Evolutionary conservation across 768 basidiomycete genomes (phyloP), one percentile per base, ranked within the genome.

Genomic region (Rhizopogon roseolus): DNA sequence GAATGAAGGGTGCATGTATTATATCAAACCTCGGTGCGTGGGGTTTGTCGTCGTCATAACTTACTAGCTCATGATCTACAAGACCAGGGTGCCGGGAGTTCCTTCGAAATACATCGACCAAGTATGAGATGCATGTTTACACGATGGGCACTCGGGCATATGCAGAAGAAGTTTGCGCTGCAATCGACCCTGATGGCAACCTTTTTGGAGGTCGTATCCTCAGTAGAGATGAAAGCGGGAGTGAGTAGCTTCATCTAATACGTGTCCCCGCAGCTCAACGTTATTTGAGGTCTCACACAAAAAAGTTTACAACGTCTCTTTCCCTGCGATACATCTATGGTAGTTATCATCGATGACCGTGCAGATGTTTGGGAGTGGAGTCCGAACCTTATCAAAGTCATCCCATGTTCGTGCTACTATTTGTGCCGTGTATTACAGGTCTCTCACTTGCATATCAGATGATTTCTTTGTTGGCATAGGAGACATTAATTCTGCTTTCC

Each of bases 81-180:
- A 86, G 94, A 60, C 94, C 94, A 7, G 91, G 93, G n/a, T 81
- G 93, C 73, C 72, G 77, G 52, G 78, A 82, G 44, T 98, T 99
- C 69, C 76, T 99, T 50, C 72, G 74, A 56, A 76, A 77, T 42
- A 80, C 88, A 59, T 80, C 89, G 36, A 73, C 75, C 48, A 85
- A 89, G 64, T 99, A 96, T 70, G 95, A 98, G 73, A 93, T 98
- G 93, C 97, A 98, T 68, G 95, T 99, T 44, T 99, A 99, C 71
- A 99, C 96, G 22, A 98, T 98, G 95, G 97, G 97, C 52, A 98
- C 96, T 25, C 85, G 97, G 42, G 88, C 93, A 42, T 99, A 98
- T 70, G 97, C 97, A 37, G 90, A 94, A 69, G 82, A 93, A 68
- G 96, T 98, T 17, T 97, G 94, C 69, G 82, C 87, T 44, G 88